Percentiles rank a stretch among this genome's conserved stretches.
phyloP scores from a whole-genome alignment of 78 protist species.

The Dictyostelium citrinum region DNA sequence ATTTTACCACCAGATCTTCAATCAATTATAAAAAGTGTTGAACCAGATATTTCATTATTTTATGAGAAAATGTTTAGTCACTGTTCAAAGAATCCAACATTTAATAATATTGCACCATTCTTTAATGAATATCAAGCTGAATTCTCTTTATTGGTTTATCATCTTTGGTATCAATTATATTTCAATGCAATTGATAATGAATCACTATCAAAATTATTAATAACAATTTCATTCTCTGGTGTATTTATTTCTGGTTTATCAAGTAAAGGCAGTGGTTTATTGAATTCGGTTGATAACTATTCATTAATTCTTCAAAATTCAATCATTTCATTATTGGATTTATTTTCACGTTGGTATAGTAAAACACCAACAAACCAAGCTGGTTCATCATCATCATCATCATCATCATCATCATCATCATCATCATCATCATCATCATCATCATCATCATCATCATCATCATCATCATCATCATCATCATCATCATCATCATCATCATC shows the following conservation, averaged over 20 bases:
- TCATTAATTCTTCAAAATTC: conserved; percentile 9
- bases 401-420: no score
- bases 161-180: background rate
- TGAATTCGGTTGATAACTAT: background rate
- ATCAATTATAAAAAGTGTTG: background rate
- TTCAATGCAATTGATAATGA: background rate
- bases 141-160: background rate
- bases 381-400: background rate
- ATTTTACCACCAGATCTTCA: background rate
- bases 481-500: no score
- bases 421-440: no score
- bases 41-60: background rate
- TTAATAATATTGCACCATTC: background rate
- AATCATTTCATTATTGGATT: conserved; percentile 16
- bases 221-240: background rate
- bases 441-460: no score
- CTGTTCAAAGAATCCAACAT: background rate
- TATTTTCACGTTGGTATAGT: background rate
- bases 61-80: background rate
- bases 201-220: background rate
- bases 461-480: no score
- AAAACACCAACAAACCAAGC: background rate
- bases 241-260: background rate
- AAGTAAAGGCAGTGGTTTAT: background rate
- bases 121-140: background rate